phyloP scores from a whole-genome alignment of 371 early-diverging fungal species.

The Polyrhizophydium stewartii region DNA sequence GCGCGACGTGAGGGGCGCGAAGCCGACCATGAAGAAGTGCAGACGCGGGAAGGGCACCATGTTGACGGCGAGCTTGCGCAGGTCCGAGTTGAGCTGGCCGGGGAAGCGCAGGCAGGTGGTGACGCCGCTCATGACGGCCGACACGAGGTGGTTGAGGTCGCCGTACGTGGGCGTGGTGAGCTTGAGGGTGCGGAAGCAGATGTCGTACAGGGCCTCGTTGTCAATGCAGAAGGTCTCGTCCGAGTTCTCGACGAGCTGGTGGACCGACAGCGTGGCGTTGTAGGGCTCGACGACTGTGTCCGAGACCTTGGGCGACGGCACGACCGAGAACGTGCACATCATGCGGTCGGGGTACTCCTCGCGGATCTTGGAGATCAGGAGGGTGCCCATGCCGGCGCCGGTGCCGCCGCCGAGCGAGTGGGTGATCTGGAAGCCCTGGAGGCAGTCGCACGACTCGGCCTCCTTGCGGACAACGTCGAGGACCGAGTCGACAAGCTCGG shows the following conservation, averaged over 20 bases:
- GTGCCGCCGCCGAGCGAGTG: conserved; percentile 97
- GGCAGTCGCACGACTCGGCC: conserved; percentile 86
- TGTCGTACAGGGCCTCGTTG: conserved; percentile 97
- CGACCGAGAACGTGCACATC: conserved; percentile 96
- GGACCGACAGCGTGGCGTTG: conserved; percentile 96
- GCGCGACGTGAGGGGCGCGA: conserved; percentile 93
- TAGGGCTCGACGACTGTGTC: conserved; percentile 97
- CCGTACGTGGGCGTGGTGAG: conserved; percentile 77
- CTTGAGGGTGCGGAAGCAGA: conserved; percentile 92
- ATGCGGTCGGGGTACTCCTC: conserved; percentile 95
- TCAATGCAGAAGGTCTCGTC: conserved; percentile 99
- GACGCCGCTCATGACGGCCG: conserved; percentile 94
- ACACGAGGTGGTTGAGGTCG: conserved; percentile 89
- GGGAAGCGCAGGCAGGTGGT: conserved; percentile 98
- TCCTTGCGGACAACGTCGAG: conserved; percentile 91
- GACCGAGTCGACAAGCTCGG: conserved; percentile 88
- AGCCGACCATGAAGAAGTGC: conserved; percentile 99
- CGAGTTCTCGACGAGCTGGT: conserved; percentile 97
- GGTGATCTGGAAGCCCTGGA: conserved; percentile 95
- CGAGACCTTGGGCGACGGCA: conserved; percentile 89
- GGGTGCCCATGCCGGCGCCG: conserved; percentile 92
- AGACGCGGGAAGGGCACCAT: conserved; percentile 99
- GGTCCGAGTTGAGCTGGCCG: conserved; percentile 93
- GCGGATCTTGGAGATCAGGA: conserved; percentile 86
- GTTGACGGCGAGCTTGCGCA: conserved; percentile 98